Base-by-base conservation (phyloP, 257 asterid genomes). In the Solanum chilense region DNA sequence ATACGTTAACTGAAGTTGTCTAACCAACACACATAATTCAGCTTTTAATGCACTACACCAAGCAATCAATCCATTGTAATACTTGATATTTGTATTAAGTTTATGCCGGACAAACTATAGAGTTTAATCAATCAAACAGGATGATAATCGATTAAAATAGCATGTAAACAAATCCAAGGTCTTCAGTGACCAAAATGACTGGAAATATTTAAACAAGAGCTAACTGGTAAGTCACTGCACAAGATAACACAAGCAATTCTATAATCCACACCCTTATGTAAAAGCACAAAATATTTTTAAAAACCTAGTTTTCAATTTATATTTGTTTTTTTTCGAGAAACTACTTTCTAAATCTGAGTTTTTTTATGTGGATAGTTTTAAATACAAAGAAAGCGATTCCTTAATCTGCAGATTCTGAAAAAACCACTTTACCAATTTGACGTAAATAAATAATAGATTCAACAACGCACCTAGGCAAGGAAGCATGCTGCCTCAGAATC, bases 401-500 rank as follows among this genome's bases (percentile, higher is more conserved):
- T 37, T 23, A 84, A 27, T 37, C 56, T 84, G 52, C 56, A 62
- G 58, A 44, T 76, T 41, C 35, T 31, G 39, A 39, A 64, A 44
- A 68, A 8, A 58, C 42, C 10, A 0, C 14, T 37, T 84, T 7
- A 75, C 23, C 58, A 2, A 76, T 39, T 21, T 76, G 83, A 23
- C 58, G 37, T 37, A 25, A 66, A 44, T 33, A 49, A 87, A 21
- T 33, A 2, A 70, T 21, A 77, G 29, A 66, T 73, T 42, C 47
- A 35, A 81, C 44, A 41, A 80, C 92, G 78, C 91, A 96, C 99
- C 98, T 94, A 44, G 99, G 99, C 82, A 96, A 92, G 60, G 98
- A 96, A 88, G 93, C 95, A 86, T 96, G 98, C 88, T 95, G 96
- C 92, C 98, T 91, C 89, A 86, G 95, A 45, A 95, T 91, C 16